phyloP scores from a whole-genome alignment of 2,329 filamentous ascomycete species.

The Beauveria medogensis region DNA sequence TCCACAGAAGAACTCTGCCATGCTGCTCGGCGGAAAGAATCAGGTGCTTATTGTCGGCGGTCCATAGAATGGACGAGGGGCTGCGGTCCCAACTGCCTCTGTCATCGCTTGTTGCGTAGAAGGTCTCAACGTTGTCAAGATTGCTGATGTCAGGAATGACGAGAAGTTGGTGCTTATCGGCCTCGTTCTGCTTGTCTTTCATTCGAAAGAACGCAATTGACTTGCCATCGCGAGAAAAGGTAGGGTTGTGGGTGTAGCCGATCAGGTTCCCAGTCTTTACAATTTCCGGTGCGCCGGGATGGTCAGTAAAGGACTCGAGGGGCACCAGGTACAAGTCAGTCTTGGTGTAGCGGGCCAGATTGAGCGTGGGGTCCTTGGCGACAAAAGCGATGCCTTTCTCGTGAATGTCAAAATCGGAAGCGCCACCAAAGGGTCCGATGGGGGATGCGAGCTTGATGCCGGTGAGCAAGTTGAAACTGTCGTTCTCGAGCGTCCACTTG shows the following conservation, averaged over 20 bases:
- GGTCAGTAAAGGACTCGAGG: conserved; percentile 51
- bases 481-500: conserved; percentile 33
- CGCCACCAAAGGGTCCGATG: conserved; percentile 69
- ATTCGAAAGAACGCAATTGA: conserved; percentile 72
- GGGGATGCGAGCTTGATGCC: conserved; percentile 55
- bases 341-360: conserved; percentile 69
- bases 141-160: conserved; percentile 54
- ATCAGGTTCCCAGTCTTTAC: conserved; percentile 47
- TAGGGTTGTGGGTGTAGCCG: conserved; percentile 58
- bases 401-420: conserved; percentile 72
- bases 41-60: conserved; percentile 51
- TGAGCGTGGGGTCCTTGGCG: conserved; percentile 63
- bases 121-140: conserved; percentile 50
- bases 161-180: conserved; percentile 60
- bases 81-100: conserved; percentile 54
- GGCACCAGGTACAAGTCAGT: conserved; percentile 71
- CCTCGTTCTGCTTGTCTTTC: conserved; percentile 69
- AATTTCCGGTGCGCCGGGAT: conserved; percentile 42
- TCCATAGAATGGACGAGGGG: conserved; percentile 51
- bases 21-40: conserved; percentile 68
- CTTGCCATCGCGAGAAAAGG: conserved; percentile 66
- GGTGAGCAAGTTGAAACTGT: conserved; percentile 56
- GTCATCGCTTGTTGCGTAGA: conserved; percentile 54
- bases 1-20: conserved; percentile 55
- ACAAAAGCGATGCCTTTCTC: conserved; percentile 61